Base-by-base conservation (phyloP, 169 alveolate species). In the Plasmodium sp. region DNA sequence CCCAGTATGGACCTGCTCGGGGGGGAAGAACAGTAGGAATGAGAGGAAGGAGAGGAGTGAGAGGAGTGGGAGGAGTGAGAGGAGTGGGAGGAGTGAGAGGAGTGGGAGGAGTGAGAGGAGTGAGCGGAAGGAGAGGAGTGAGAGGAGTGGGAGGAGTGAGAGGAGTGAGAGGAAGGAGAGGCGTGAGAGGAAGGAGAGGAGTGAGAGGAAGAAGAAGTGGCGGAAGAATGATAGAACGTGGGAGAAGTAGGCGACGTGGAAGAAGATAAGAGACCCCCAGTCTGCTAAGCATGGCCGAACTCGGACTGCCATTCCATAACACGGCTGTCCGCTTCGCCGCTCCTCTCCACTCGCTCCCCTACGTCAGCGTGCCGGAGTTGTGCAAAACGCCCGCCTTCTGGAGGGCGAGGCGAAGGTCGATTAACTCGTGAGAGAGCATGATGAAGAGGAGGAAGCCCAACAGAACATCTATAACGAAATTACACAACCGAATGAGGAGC, bases 281-380 rank as follows among this genome's bases (percentile, higher is more conserved):
- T 51, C 0, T 51, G 27, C 9, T 14, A 51, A 3, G 62, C 62
- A 51, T 51, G 27, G 7, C 0, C 16, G 16, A 51, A 16, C 27
- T 51, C 6, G 2, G 62, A 51, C 16, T 51, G 62, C 6, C 62
- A 51, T 51, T 51, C 62, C 62, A 51, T 16, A 51, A 51, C 1
- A 16, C 22, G 22, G 5, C 18, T 2, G 16, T 51, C 18, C 62
- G 5, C 3, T 51, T 51, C 22, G 12, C 62, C 62, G 12, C 62
- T 34, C 73, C 39, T 41, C 48, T 71, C 48, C 77, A 1, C 54
- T 41, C 31, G 33, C 18, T 9, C 22, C 2, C 34, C n/a, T 88
- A 88, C 94, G 94, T 88, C 45, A 88, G 41, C 5, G 94, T 88
- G 9, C 75, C 82, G 74, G 94, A 56, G 39, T 80, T 90, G 27